phyloP scores from a whole-genome alignment of 2,329 filamentous ascomycete genomes.

The Alternaria conjuncta region DNA sequence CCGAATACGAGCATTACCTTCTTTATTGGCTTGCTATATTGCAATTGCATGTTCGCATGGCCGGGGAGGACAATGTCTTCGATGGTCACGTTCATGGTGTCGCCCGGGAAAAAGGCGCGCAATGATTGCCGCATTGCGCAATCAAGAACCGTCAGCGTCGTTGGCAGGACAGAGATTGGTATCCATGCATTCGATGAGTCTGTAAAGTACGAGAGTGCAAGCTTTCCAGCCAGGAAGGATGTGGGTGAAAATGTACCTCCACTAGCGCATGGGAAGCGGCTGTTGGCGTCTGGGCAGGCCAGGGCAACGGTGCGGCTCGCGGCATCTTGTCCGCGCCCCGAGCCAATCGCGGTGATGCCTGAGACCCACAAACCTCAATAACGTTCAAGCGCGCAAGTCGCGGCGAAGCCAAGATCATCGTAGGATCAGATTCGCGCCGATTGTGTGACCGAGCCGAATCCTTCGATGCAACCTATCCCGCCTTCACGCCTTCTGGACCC shows the following conservation, averaged over 20 bases:
- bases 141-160: too few species aligned
- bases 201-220: neutral
- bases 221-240: neutral
- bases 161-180: fast-evolving
- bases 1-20: neutral
- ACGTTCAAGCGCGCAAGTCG: neutral
- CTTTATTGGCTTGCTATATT: neutral
- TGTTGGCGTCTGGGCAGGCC: neutral
- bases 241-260: neutral
- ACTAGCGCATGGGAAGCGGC: neutral
- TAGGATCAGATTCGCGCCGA: neutral
- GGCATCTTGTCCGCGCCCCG: neutral
- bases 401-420: neutral
- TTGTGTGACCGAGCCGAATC: neutral
- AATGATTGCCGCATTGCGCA: neutral
- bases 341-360: neutral
- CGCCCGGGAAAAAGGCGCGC: neutral
- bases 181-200: neutral
- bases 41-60: neutral
- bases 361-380: neutral
- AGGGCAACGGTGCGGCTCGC: neutral
- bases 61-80: neutral
- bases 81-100: neutral
- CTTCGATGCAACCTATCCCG: neutral
- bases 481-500: neutral